Percentiles rank a stretch among this genome's conserved stretches.
Conservation (phyloP, 805 yeast genomes). For the Yarrowia sp. region DNA sequence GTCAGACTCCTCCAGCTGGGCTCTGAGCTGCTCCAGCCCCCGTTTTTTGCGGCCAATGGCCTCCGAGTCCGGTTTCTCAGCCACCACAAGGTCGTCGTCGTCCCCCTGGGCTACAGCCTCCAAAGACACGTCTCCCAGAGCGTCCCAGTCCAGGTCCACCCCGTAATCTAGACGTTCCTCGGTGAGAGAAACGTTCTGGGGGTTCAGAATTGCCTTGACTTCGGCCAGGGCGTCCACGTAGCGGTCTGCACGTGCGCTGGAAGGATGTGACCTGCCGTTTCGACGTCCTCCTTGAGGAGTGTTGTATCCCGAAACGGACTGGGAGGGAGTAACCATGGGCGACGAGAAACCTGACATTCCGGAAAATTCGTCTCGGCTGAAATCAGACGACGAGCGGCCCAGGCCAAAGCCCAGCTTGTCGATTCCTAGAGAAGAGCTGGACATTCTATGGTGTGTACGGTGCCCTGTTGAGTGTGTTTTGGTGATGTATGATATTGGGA, state of each 20-base stretch:
- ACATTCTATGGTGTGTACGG: neutral
- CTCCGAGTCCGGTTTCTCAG: neutral
- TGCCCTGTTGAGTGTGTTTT: neutral
- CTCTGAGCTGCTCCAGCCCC: constrained; percentile 28
- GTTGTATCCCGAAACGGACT: constrained; percentile 4
- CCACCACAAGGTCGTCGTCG: neutral
- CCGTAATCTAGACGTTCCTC: neutral
- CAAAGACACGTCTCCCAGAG: neutral
- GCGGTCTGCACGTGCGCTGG: neutral
- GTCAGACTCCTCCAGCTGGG: constrained; percentile 27
- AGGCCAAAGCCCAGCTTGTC: neutral
- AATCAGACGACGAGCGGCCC: constrained; percentile 16
- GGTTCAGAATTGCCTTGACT: constrained; percentile 16
- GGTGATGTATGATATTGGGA: neutral
- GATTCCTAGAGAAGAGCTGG: constrained; percentile 1
- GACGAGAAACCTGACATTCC: constrained; percentile 1
- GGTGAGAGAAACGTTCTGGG: neutral
- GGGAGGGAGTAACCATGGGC: neutral
- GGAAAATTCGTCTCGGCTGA: constrained; percentile 10
- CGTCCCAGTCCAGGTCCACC: constrained; percentile 11
- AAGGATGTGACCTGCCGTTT: neutral
- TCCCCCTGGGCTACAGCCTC: constrained; percentile 1
- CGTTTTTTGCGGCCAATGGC: constrained; percentile 10
- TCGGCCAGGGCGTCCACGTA: constrained; percentile 15
- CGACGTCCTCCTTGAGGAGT: constrained; percentile 15